Evolutionary conservation across 1,139 yeast genomes (phyloP).

Genomic region (Starmera stellimalicola): DNA sequence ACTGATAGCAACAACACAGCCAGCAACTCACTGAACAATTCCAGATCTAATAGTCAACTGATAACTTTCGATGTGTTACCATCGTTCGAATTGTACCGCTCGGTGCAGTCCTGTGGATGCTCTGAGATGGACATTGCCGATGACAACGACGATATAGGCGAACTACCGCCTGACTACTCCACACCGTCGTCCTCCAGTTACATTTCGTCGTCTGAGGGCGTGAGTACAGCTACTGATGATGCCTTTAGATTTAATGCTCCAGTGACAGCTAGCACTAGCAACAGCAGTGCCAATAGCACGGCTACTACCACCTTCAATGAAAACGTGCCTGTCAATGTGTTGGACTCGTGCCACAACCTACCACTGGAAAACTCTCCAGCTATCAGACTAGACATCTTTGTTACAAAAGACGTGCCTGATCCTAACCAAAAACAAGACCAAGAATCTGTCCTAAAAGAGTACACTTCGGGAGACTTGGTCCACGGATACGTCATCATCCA

Average conservation of each 20-base stretch:
- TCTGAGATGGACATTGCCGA: background rate
- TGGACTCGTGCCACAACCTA: background rate
- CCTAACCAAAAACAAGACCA: conserved; percentile 16
- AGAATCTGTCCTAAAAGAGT: conserved; percentile 34
- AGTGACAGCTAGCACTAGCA: background rate
- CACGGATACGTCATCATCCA: conserved; percentile 42
- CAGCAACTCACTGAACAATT: background rate
- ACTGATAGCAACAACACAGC: background rate
- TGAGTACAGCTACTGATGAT: background rate
- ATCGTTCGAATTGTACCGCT: conserved; percentile 53
- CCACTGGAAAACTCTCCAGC: conserved; percentile 15
- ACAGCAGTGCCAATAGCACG: background rate
- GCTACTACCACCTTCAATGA: conserved; percentile 1
- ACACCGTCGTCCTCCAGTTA: background rate
- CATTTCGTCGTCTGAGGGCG: background rate
- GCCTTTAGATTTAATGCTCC: background rate
- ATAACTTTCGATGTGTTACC: conserved; percentile 36
- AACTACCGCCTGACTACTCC: conserved; percentile 2
- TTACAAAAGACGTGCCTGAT: conserved; percentile 28
- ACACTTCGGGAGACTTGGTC: conserved; percentile 46
- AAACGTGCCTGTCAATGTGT: background rate
- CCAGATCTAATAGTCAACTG: background rate
- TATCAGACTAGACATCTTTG: conserved; percentile 24
- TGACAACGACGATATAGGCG: background rate
- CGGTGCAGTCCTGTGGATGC: conserved; percentile 38